A percentile compares a stretch with the other conserved stretches of the same genome.
Conservation (phyloP, 306 rosid species). For the Cicer pinnatifidum region DNA sequence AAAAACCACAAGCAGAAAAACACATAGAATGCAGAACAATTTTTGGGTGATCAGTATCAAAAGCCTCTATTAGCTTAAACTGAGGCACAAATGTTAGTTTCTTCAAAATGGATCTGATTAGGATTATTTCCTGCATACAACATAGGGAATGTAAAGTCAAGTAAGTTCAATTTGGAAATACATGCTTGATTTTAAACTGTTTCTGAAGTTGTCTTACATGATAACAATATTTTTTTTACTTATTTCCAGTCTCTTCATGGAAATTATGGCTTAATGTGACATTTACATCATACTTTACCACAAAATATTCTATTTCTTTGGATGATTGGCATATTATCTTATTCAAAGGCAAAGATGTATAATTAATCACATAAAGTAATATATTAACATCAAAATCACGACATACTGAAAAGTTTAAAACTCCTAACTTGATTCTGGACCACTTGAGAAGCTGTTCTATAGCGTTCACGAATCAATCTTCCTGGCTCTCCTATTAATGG, state of each 20-base stretch:
- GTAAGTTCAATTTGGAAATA: neutral
- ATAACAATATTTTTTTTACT: neutral
- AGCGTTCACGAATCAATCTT: conserved; percentile 89
- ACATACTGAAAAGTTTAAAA: conserved; percentile 78
- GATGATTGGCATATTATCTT: conserved; percentile 19
- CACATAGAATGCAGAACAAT: neutral
- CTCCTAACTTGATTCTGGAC: conserved; percentile 98
- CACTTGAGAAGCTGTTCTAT: conserved; percentile 96
- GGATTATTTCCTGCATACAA: neutral
- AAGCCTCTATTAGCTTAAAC: conserved; percentile 17
- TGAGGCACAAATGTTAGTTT: neutral
- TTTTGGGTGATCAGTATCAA: neutral
- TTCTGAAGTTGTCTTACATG: neutral
- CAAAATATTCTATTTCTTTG: conserved; percentile 22
- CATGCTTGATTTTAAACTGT: neutral
- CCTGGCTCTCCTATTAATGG: conserved; percentile 85
- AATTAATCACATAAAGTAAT: conserved; percentile 42
- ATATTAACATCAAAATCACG: conserved; percentile 56
- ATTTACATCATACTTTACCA: neutral
- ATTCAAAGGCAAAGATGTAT: conserved; percentile 24
- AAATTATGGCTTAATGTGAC: conserved; percentile 11
- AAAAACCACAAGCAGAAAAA: neutral
- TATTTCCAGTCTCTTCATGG: conserved; percentile 4
- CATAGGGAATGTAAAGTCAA: conserved; percentile 7
- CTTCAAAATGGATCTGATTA: neutral